Base-by-base conservation (phyloP, 208 protist genomes). In the Wallacemonas sp. region DNA sequence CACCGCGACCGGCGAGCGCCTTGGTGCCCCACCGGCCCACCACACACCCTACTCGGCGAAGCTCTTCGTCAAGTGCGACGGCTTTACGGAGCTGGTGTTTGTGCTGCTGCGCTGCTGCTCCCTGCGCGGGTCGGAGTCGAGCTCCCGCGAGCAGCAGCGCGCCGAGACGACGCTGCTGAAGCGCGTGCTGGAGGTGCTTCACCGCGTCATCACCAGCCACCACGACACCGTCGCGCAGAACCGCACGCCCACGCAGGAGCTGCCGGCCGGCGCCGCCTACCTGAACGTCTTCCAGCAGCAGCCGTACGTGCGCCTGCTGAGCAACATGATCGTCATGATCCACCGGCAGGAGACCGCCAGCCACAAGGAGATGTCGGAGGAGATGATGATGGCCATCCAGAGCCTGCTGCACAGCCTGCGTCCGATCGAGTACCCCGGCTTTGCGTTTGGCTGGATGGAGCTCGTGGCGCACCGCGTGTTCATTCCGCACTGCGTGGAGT, bases 391-490 rank as follows among this genome's bases (percentile, higher is more conserved):
- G 10, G 69, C 70, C 22, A 97, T 99, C 81, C 81, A 86, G n/a
- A 79, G 87, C 25, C 70, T 93, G 7, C 81, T 99, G 36, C 87
- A 94, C 52, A 71, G 76, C 11, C 64, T 99, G 25, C 76, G 78
- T 18, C 99, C 99, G 23, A 57, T 74, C 14, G 81, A 93, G 29
- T 79, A 98, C 32, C 98, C 98, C 18, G 97, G 76, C n/a, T 99
- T 99, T 69, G 91, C 94, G 31, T 99, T 99, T 85, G 92, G 97
- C 36, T 99, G 98, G 98, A 79, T 99, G 7, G 97, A 99, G 74
- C 87, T 99, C 8, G 82, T 99, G 36, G 92, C 96, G 11, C 98
- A 99, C 74, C 91, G 98, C 52, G 74, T 91, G 10, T 97, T 99
- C 79, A 97, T 99, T 74, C 93, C 97, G n/a, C 97, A 98, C 54